These are phyloP conservation scores for Globisporangium polare DNA, from an alignment of 352 stramenopile species.

Conservation along the genomic window DNA sequence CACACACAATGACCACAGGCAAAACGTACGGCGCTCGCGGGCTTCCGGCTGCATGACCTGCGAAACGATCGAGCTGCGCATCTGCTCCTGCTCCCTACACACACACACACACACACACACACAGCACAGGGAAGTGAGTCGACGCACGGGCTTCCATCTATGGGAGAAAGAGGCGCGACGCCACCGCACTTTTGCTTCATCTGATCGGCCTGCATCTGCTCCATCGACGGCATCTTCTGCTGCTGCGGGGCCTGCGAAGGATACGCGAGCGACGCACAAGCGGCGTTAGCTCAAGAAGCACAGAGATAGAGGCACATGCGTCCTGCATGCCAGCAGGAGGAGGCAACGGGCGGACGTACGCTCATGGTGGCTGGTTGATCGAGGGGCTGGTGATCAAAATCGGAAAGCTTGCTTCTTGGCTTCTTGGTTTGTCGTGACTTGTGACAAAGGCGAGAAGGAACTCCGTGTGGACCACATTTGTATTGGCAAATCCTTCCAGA, in stretches of 20 bases:
- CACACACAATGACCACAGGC: background rate
- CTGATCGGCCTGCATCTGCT: slow-evolving; percentile 84
- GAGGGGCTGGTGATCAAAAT: too few species aligned
- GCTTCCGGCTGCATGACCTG: slow-evolving; percentile 78
- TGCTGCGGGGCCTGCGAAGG: background rate
- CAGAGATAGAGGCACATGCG: too few species aligned
- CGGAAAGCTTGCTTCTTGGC: too few species aligned
- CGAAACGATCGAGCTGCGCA: slow-evolving; percentile 70
- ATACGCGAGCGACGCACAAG: too few species aligned
- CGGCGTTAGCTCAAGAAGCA: too few species aligned
- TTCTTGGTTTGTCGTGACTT: too few species aligned
- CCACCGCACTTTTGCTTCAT: slow-evolving; percentile 71
- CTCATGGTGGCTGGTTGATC: too few species aligned
- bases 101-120: background rate
- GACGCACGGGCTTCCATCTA: background rate
- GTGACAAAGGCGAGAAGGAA: too few species aligned
- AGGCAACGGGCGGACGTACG: too few species aligned
- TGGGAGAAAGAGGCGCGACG: background rate
- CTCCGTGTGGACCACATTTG: too few species aligned
- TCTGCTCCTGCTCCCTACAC: slow-evolving; percentile 71
- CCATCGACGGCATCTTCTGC: slow-evolving; percentile 55
- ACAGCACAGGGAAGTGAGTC: background rate
- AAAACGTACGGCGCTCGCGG: slow-evolving; percentile 69
- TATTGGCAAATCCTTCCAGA: too few species aligned
- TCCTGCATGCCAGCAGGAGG: too few species aligned